Conservation (phyloP, 495 filamentous ascomycete genomes). For the Rostrohypoxylon terebratum region DNA sequence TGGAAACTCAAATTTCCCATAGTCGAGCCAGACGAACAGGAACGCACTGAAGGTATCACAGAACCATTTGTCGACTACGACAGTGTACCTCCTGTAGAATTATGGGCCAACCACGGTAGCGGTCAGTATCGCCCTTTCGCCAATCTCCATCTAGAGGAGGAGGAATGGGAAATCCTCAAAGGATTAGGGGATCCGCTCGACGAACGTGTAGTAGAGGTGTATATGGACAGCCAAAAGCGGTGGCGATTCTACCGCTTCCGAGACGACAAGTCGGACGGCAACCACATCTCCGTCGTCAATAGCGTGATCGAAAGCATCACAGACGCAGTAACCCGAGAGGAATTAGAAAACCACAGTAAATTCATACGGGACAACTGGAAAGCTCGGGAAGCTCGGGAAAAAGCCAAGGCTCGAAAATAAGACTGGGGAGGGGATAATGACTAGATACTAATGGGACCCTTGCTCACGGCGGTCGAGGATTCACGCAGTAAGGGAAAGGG, state of each 20-base stretch:
- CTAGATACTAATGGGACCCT: too few relatives aligned
- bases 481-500: neutral
- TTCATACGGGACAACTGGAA: constrained; percentile 82
- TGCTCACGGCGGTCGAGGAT: neutral
- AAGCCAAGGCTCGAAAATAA: constrained; percentile 44
- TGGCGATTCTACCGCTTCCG: constrained; percentile 91
- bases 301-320: constrained; percentile 84
- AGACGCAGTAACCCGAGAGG: constrained; percentile 70
- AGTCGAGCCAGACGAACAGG: constrained; percentile 74
- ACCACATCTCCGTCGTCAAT: constrained; percentile 77
- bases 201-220: constrained; percentile 88
- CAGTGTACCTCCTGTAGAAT: constrained; percentile 61
- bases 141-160: constrained; percentile 73
- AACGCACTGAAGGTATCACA: constrained; percentile 69
- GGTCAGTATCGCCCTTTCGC: constrained; percentile 69
- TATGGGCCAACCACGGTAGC: constrained; percentile 59
- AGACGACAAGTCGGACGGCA: constrained; percentile 91
- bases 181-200: constrained; percentile 74
- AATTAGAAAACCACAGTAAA: constrained; percentile 68
- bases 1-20: constrained; percentile 80
- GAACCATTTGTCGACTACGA: constrained; percentile 69
- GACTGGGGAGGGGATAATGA: neutral
- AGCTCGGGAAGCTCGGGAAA: constrained; percentile 58
- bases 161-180: constrained; percentile 89
- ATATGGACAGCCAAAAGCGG: constrained; percentile 73